Percentiles rank a stretch among this genome's conserved stretches.
Conservation (phyloP, 164 flowering plant genomes). For the Nymphaea thermarum region DNA sequence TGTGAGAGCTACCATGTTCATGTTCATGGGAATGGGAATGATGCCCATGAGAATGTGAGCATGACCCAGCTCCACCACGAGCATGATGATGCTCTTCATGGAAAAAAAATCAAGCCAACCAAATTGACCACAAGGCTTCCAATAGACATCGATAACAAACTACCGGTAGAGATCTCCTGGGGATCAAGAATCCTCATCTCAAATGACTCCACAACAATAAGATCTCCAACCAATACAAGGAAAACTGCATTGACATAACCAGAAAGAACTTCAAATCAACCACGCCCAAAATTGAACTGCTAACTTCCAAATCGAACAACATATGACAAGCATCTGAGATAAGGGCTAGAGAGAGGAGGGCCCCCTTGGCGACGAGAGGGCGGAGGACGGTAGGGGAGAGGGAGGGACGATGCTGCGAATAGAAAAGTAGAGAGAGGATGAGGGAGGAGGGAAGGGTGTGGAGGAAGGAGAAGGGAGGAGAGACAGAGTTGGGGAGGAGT, state of each 20-base stretch:
- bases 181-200: constrained; percentile 99
- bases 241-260: constrained; percentile 94
- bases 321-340: constrained; percentile 99
- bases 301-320: constrained; percentile 91
- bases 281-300: constrained; percentile 86
- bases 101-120: constrained; percentile 84
- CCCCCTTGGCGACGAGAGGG: constrained; percentile 37
- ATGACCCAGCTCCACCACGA: constrained; percentile 75
- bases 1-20: background rate
- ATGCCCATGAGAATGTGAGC: constrained; percentile 56
- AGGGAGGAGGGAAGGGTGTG: background rate
- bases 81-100: constrained; percentile 99
- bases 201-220: constrained; percentile 49
- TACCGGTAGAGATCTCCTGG: constrained; percentile 86
- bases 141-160: constrained; percentile 70
- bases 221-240: constrained; percentile 75
- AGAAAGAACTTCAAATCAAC: constrained; percentile 92
- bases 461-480: constrained; percentile 24
- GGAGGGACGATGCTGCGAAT: constrained; percentile 27
- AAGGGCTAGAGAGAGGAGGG: constrained; percentile 75
- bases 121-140: constrained; percentile 92
- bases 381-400: constrained; percentile 13
- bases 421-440: constrained; percentile 40
- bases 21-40: constrained; percentile 17
- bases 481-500: constrained; percentile 7